Evolutionary conservation across 371 early-diverging fungal genomes (phyloP).

Genomic region (Mortierella sp.): DNA sequence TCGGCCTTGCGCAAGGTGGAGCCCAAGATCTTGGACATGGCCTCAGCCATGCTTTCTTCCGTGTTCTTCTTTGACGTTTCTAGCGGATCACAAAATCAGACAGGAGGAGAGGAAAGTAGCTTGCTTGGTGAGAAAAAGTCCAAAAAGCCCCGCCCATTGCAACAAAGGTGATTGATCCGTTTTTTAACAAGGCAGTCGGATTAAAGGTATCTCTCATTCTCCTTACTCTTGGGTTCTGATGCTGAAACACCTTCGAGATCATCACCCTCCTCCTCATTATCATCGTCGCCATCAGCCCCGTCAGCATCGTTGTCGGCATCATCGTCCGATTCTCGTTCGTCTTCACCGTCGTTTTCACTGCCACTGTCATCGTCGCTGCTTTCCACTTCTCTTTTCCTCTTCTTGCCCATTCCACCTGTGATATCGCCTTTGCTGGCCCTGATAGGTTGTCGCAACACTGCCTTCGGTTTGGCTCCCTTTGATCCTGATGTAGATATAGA

Average conservation of each 20-base stretch:
- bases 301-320: slow-evolving; percentile 29
- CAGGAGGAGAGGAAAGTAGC: neutral
- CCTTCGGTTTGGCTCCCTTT: slow-evolving; percentile 21
- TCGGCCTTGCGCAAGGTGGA: slow-evolving; percentile 61
- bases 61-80: slow-evolving; percentile 59
- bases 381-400: slow-evolving; percentile 27
- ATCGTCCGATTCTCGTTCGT: slow-evolving; percentile 30
- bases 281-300: too few species aligned
- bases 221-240: slow-evolving; percentile 32
- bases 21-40: slow-evolving; percentile 77
- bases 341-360: slow-evolving; percentile 37
- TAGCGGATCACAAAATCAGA: slow-evolving; percentile 11
- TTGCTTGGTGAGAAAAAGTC: neutral
- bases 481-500: slow-evolving; percentile 4
- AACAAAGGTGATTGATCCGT: too few species aligned
- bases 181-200: too few species aligned
- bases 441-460: slow-evolving; percentile 16
- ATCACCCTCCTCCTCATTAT: neutral
- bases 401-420: slow-evolving; percentile 51
- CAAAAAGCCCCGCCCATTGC: neutral
- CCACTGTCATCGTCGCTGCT: slow-evolving; percentile 30
- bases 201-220: too few species aligned
- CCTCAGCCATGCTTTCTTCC: slow-evolving; percentile 65
- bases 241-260: slow-evolving; percentile 32
- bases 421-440: slow-evolving; percentile 44